phyloP scores from a whole-genome alignment of 179 eudicot species.

The Corrigiola litoralis region DNA sequence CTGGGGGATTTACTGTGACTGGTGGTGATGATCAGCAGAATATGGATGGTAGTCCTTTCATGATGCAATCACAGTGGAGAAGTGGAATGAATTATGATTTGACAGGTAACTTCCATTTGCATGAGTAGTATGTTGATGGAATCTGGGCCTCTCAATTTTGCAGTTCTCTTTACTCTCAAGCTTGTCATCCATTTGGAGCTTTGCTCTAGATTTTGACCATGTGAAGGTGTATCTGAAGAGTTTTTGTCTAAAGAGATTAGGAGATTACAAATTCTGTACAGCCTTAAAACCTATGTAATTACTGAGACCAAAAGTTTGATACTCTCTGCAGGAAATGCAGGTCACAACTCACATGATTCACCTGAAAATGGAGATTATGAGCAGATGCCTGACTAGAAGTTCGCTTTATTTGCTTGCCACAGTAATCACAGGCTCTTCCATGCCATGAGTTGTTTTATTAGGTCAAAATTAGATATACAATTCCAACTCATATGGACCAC shows the following conservation, averaged over 20 bases:
- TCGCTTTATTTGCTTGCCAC: not conserved
- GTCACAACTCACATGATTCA: constrained; percentile 38
- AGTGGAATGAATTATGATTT: constrained; percentile 37
- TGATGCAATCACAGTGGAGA: constrained; percentile 48
- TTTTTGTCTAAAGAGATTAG: too few relatives aligned
- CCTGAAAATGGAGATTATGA: constrained; percentile 51
- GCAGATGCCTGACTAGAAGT: constrained; percentile 32
- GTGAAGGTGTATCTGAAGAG: too few relatives aligned
- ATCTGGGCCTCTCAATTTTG: not conserved
- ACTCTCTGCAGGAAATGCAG: constrained; percentile 34
- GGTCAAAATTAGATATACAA: constrained; percentile 16
- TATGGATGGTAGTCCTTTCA: constrained; percentile 43
- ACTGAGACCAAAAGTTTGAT: not conserved
- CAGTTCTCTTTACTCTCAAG: too few relatives aligned
- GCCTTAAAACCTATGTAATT: not conserved
- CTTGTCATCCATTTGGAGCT: not conserved
- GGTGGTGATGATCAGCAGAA: constrained; percentile 39
- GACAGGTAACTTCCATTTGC: constrained; percentile 27
- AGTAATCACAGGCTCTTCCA: not conserved
- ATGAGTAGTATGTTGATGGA: not conserved
- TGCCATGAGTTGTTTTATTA: constrained; percentile 4
- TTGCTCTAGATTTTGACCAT: not conserved
- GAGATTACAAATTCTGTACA: not conserved
- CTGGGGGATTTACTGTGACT: constrained; percentile 31
- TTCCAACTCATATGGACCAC: constrained; percentile 15